Evolutionary conservation across 2,329 filamentous ascomycete species (phyloP).

Genomic region (Paracorniculantispora psalliotae): DNA sequence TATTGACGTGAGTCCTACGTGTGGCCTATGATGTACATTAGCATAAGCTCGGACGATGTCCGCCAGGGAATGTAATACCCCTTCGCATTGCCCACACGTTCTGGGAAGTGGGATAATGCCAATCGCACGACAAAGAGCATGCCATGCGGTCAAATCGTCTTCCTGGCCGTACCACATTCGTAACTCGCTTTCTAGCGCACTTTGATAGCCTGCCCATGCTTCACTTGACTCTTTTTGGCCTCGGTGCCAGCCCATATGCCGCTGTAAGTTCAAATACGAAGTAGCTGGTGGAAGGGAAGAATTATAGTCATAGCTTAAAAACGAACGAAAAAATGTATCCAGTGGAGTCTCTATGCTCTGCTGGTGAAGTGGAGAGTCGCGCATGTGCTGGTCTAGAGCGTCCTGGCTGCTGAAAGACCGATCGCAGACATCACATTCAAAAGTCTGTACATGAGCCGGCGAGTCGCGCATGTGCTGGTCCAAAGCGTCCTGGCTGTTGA

Average conservation of each 20-base stretch:
- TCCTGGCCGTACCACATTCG: conserved; percentile 4
- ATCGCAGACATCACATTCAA: conserved; percentile 3
- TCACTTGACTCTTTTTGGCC: neutral
- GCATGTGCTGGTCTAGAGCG: neutral
- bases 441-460: neutral
- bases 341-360: conserved; percentile 16
- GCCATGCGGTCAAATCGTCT: conserved; percentile 6
- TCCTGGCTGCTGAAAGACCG: neutral
- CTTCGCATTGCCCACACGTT: neutral
- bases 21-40: neutral
- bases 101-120: conserved; percentile 1
- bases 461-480: conserved; percentile 2
- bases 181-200: conserved; percentile 4
- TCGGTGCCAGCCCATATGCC: neutral
- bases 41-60: neutral
- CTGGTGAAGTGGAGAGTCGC: neutral
- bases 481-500: neutral
- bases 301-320: conserved; percentile 7
- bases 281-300: conserved; percentile 4
- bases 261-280: neutral
- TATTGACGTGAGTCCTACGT: conserved; percentile 10
- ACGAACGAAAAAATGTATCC: conserved; percentile 17
- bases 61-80: neutral
- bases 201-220: neutral
- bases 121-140: conserved; percentile 6